Evolutionary conservation across 306 rosid genomes (phyloP).

Genomic region (Casuarina equisetifolia): DNA sequence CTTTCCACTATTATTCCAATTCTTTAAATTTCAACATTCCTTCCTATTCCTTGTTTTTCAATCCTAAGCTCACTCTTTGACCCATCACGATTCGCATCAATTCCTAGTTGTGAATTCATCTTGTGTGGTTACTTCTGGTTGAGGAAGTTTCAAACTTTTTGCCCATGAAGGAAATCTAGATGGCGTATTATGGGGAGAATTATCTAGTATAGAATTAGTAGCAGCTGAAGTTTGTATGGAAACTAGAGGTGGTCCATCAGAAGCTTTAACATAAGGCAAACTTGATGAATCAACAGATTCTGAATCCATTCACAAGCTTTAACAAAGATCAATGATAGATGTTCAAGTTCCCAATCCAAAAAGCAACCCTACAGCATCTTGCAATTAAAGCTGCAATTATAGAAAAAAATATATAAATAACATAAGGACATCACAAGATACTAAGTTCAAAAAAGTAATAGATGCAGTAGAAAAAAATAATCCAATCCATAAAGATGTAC

Average conservation of each 20-base stretch:
- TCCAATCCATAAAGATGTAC: too few relatives aligned
- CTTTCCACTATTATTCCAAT: too few relatives aligned
- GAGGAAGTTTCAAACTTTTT: slow-evolving; percentile 74
- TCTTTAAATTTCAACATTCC: too few relatives aligned
- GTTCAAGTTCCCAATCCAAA: slow-evolving; percentile 35
- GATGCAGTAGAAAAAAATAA: too few relatives aligned
- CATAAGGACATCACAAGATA: slow-evolving; percentile 10
- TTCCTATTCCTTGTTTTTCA: too few relatives aligned
- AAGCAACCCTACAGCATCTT: slow-evolving; percentile 31
- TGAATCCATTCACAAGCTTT: slow-evolving; percentile 60
- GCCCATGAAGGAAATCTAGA: slow-evolving; percentile 79
- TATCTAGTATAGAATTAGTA: slow-evolving; percentile 42
- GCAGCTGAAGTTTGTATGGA: slow-evolving; percentile 35
- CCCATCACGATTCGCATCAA: too few relatives aligned
- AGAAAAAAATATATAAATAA: slow-evolving; percentile 5
- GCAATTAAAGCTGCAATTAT: slow-evolving; percentile 34
- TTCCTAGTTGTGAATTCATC: slow-evolving; percentile 64
- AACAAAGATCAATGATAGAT: slow-evolving; percentile 27
- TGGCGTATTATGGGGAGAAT: slow-evolving; percentile 43
- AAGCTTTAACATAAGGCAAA: slow-evolving; percentile 38
- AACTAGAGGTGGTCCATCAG: slow-evolving; percentile 37
- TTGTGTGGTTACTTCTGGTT: slow-evolving; percentile 58
- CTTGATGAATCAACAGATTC: slow-evolving; percentile 48
- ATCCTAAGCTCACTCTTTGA: too few relatives aligned
- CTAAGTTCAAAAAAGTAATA: too few relatives aligned